Conservation (phyloP, 2,329 filamentous ascomycete species). For the Claviceps quebecensis region DNA sequence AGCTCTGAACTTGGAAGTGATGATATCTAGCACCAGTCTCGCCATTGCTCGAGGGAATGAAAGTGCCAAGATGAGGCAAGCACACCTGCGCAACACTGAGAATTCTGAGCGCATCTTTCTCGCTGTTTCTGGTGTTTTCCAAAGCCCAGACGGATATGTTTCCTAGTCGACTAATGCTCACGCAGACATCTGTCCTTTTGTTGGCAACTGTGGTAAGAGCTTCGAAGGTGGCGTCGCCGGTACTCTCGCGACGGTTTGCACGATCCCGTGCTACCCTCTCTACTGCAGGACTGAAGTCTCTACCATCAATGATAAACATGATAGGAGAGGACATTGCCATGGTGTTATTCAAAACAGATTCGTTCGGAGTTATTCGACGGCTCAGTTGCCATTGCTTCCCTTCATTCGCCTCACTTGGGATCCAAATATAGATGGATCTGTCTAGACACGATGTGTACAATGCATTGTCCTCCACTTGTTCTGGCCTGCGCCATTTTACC, state of each 20-base stretch:
- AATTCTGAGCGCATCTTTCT: conserved; percentile 50
- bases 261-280: conserved; percentile 56
- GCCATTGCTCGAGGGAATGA: conserved; percentile 19
- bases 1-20: conserved; percentile 58
- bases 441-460: conserved; percentile 83
- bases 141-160: conserved; percentile 87
- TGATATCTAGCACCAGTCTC: conserved; percentile 7
- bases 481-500: conserved; percentile 72
- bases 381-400: conserved; percentile 65
- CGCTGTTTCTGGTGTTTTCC: conserved; percentile 67
- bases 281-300: conserved; percentile 64
- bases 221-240: conserved; percentile 60
- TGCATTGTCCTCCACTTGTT: conserved; percentile 69
- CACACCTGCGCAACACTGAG: conserved; percentile 77
- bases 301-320: conserved; percentile 70
- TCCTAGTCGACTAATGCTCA: conserved; percentile 71
- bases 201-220: conserved; percentile 80
- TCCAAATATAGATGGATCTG: conserved; percentile 70
- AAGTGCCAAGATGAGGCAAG: conserved; percentile 34
- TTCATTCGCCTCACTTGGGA: conserved; percentile 56
- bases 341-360: conserved; percentile 44
- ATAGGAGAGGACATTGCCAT: conserved; percentile 12
- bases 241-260: conserved; percentile 39
- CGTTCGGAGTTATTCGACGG: conserved; percentile 62
- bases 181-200: conserved; percentile 71